Conservation (phyloP, 1,139 yeast genomes). For the Suhomyces panamericanus region DNA sequence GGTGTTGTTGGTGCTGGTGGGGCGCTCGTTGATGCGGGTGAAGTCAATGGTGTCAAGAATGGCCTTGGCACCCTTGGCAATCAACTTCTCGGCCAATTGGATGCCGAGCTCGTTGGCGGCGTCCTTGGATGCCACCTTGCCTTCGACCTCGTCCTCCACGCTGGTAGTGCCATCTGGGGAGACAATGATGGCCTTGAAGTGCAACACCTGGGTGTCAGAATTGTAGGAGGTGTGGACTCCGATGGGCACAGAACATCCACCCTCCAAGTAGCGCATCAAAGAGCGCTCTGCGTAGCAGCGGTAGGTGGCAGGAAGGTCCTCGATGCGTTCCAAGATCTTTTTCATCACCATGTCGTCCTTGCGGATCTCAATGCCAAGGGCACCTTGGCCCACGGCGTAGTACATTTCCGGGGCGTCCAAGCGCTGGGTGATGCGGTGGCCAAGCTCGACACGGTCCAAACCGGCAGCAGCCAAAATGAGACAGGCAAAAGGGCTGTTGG, state of each 20-base stretch:
- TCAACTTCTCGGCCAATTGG: conserved; percentile 64
- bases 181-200: conserved; percentile 73
- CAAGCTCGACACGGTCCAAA: conserved; percentile 67
- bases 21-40: conserved; percentile 53
- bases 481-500: conserved; percentile 63
- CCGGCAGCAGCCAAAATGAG: conserved; percentile 93
- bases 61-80: conserved; percentile 75
- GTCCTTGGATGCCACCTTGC: conserved; percentile 36
- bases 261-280: conserved; percentile 84
- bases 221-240: conserved; percentile 75
- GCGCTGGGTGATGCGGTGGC: conserved; percentile 66
- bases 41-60: conserved; percentile 82
- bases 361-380: conserved; percentile 87
- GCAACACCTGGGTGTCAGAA: conserved; percentile 40
- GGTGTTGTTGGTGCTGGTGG: conserved; percentile 17
- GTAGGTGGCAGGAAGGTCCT: conserved; percentile 65
- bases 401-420: conserved; percentile 84
- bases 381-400: conserved; percentile 98
- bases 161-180: conserved; percentile 76
- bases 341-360: conserved; percentile 60
- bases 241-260: conserved; percentile 97
- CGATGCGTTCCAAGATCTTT: conserved; percentile 60
- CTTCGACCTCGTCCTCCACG: conserved; percentile 56
- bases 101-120: conserved; percentile 77
- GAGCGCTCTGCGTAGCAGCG: conserved; percentile 92